Conservation (phyloP, 805 yeast genomes). For the Dipodascus geniculatus region DNA sequence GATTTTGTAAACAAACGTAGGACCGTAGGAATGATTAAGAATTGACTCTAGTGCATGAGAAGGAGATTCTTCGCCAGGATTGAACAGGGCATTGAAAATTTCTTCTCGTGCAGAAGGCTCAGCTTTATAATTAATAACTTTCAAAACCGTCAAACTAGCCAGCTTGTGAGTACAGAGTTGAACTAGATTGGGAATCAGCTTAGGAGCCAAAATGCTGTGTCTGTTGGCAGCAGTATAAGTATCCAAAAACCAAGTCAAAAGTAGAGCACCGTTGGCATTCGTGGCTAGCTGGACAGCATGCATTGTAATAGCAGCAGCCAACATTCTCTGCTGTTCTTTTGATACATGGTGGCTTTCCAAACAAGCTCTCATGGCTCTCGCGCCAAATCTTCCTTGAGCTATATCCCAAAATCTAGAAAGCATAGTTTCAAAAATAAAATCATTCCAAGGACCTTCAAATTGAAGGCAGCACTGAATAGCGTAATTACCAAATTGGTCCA, state of each 20-base stretch:
- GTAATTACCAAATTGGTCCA: slow-evolving; percentile 95
- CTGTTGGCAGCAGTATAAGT: slow-evolving; percentile 60
- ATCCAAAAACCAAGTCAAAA: slow-evolving; percentile 91
- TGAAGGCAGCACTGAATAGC: slow-evolving; percentile 89
- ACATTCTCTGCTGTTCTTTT: slow-evolving; percentile 53
- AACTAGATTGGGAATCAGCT: slow-evolving; percentile 49
- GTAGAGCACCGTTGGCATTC: slow-evolving; percentile 77
- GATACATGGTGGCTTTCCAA: slow-evolving; percentile 66
- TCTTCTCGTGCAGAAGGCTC: slow-evolving; percentile 50
- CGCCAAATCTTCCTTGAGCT: slow-evolving; percentile 85
- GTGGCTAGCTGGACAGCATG: slow-evolving; percentile 70
- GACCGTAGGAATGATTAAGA: slow-evolving; percentile 60
- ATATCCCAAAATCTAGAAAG: slow-evolving; percentile 67
- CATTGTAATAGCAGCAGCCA: slow-evolving; percentile 67
- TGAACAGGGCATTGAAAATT: slow-evolving; percentile 53
- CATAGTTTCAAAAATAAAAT: slow-evolving; percentile 77
- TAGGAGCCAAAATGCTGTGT: slow-evolving; percentile 51
- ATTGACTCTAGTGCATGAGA: slow-evolving; percentile 43
- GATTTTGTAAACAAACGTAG: slow-evolving; percentile 68
- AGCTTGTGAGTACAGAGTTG: slow-evolving; percentile 67
- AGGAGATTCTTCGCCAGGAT: slow-evolving; percentile 23
- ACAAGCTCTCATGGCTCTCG: slow-evolving; percentile 89
- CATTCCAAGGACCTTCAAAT: slow-evolving; percentile 80
- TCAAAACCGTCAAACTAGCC: slow-evolving; percentile 72
- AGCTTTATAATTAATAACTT: slow-evolving; percentile 53